These are phyloP conservation scores for Aspergillus sp. DNA, from an alignment of 2,329 filamentous ascomycete species.

Conservation along the genomic window DNA sequence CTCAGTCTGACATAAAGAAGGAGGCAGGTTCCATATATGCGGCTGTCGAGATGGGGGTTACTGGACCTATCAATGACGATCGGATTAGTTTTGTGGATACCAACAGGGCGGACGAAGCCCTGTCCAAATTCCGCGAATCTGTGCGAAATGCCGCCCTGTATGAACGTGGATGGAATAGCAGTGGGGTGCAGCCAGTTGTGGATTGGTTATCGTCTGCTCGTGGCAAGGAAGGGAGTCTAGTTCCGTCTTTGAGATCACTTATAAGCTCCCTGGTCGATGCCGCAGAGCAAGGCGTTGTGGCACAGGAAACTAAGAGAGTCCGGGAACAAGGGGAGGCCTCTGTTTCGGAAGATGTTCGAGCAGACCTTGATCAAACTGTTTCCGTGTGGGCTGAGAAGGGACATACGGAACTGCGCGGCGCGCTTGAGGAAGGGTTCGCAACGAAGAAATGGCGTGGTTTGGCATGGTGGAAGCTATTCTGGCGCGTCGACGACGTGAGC, in stretches of 20 bases:
- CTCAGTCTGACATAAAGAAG: conserved; percentile 30
- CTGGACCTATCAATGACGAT: conserved; percentile 34
- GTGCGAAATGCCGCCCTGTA: conserved; percentile 69
- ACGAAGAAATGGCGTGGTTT: conserved; percentile 76
- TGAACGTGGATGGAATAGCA: conserved; percentile 71
- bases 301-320: conserved; percentile 29
- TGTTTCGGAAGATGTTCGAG: conserved; percentile 45
- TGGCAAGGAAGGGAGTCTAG: conserved; percentile 52
- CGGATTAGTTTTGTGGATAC: conserved; percentile 61
- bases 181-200: conserved; percentile 64
- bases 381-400: conserved; percentile 74
- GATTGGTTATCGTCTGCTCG: conserved; percentile 59
- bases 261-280: conserved; percentile 63
- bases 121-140: conserved; percentile 68
- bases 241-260: conserved; percentile 65
- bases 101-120: conserved; percentile 59
- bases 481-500: conserved; percentile 87
- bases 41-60: conserved; percentile 46
- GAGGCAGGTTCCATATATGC: conserved; percentile 35
- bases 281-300: conserved; percentile 32
- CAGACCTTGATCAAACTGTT: conserved; percentile 59
- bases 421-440: conserved; percentile 74
- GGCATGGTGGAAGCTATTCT: conserved; percentile 93
- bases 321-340: conserved; percentile 31
- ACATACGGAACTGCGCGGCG: conserved; percentile 77